A percentile compares a stretch with the other conserved stretches of the same genome.
phyloP scores from a whole-genome alignment of 106 monocot genomes.

The Allium fistulosum region DNA sequence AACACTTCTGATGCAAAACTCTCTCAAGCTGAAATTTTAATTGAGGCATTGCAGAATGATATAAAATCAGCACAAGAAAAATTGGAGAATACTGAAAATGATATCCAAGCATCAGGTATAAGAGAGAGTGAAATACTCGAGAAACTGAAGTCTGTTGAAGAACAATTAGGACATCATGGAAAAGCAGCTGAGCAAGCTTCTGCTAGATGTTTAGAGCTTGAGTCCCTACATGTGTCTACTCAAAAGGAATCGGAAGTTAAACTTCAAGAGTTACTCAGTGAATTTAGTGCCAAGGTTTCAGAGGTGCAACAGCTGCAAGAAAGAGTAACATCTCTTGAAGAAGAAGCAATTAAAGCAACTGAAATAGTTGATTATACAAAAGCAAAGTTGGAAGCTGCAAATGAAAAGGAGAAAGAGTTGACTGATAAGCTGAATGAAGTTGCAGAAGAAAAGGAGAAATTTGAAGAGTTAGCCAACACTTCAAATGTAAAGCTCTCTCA shows the following conservation, averaged over 20 bases:
- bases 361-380: conserved; percentile 40
- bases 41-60: conserved; percentile 31
- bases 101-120: conserved; percentile 34
- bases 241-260: conserved; percentile 61
- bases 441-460: conserved; percentile 43
- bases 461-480: conserved; percentile 34
- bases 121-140: conserved; percentile 47
- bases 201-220: conserved; percentile 52
- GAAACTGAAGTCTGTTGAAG: conserved; percentile 35
- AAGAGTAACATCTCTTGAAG: conserved; percentile 34
- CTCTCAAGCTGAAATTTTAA: conserved; percentile 27
- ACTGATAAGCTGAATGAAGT: conserved; percentile 27
- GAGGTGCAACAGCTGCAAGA: conserved; percentile 38
- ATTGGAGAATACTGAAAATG: conserved; percentile 23
- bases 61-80: conserved; percentile 30
- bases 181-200: conserved; percentile 34
- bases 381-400: conserved; percentile 47
- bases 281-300: conserved; percentile 52
- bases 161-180: conserved; percentile 48
- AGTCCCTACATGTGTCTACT: conserved; percentile 30
- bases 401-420: conserved; percentile 51
- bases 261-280: conserved; percentile 29
- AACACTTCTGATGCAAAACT: conserved; percentile 28
- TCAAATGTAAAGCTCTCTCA: conserved; percentile 28
- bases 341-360: conserved; percentile 20